Evolutionary conservation across 2,329 filamentous ascomycete species (phyloP).

Genomic region (Penicillium concentricum): DNA sequence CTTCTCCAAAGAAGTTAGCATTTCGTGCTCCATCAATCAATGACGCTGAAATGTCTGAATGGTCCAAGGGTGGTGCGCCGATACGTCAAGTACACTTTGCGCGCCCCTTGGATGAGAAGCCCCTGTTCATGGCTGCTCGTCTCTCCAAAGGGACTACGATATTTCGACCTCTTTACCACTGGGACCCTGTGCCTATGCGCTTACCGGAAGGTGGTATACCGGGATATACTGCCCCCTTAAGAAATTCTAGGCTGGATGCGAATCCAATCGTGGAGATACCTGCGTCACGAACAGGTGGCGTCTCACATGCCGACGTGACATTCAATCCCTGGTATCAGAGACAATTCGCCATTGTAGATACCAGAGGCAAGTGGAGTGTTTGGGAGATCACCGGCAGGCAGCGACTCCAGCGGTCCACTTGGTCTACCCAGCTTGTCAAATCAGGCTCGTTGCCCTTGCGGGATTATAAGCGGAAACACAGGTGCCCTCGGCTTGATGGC

Average conservation of each 20-base stretch:
- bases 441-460: slow-evolving; percentile 33
- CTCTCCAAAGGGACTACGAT: slow-evolving; percentile 47
- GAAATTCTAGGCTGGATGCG: slow-evolving; percentile 47
- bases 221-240: slow-evolving; percentile 15
- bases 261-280: slow-evolving; percentile 49
- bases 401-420: slow-evolving; percentile 29
- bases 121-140: slow-evolving; percentile 53
- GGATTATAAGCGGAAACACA: slow-evolving; percentile 9
- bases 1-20: slow-evolving; percentile 10
- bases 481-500: slow-evolving; percentile 37
- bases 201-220: slow-evolving; percentile 14
- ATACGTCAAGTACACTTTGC: slow-evolving; percentile 58
- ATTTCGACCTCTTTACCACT: slow-evolving; percentile 46
- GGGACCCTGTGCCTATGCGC: slow-evolving; percentile 25
- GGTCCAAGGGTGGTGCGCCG: slow-evolving; percentile 49
- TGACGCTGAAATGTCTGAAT: slow-evolving; percentile 47
- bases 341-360: slow-evolving; percentile 58
- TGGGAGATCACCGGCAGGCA: slow-evolving; percentile 43
- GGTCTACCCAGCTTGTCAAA: slow-evolving; percentile 27
- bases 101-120: slow-evolving; percentile 40
- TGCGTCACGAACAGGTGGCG: slow-evolving; percentile 45
- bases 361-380: slow-evolving; percentile 54
- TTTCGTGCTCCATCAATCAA: slow-evolving; percentile 44
- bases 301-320: slow-evolving; percentile 53
- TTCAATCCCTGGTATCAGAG: slow-evolving; percentile 61